Evolutionary conservation across 345 rosid species (phyloP).

Genomic region (Murraya paniculata): DNA sequence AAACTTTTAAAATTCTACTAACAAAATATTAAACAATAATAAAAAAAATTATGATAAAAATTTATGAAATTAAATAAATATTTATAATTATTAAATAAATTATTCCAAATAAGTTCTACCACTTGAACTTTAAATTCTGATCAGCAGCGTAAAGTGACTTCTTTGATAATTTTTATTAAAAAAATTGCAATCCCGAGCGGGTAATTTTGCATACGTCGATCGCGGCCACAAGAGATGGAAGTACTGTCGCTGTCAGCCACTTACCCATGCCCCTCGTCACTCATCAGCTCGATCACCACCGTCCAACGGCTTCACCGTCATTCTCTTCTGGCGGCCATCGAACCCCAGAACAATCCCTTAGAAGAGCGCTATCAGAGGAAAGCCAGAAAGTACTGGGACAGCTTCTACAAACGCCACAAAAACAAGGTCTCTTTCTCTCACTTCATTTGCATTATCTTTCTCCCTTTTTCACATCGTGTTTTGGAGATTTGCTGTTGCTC

Average conservation of each 20-base stretch:
- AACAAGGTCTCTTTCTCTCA: slow-evolving; percentile 32
- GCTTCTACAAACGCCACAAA: slow-evolving; percentile 52
- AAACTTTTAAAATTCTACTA: too few relatives aligned
- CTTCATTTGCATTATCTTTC: neutral
- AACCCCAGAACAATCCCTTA: neutral
- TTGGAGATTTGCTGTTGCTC: neutral
- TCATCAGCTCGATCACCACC: slow-evolving; percentile 1
- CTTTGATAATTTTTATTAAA: too few relatives aligned
- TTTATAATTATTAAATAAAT: too few relatives aligned
- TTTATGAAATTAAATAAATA: too few relatives aligned
- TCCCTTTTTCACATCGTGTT: neutral
- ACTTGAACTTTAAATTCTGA: too few relatives aligned
- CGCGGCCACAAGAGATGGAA: neutral
- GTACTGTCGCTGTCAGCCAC: neutral
- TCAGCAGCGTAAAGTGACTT: too few relatives aligned
- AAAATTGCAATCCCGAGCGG: too few relatives aligned
- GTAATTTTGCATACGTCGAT: too few relatives aligned
- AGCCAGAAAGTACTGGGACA: slow-evolving; percentile 51
- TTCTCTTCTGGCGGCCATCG: neutral
- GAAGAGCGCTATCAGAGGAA: slow-evolving; percentile 32
- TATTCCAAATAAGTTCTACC: too few relatives aligned
- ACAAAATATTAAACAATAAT: too few relatives aligned
- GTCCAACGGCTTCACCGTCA: slow-evolving; percentile 8
- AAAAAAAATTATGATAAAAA: too few relatives aligned
- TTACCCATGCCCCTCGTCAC: neutral